Conservation (phyloP, 495 filamentous ascomycete genomes). For the Amniculicola lignicola region DNA sequence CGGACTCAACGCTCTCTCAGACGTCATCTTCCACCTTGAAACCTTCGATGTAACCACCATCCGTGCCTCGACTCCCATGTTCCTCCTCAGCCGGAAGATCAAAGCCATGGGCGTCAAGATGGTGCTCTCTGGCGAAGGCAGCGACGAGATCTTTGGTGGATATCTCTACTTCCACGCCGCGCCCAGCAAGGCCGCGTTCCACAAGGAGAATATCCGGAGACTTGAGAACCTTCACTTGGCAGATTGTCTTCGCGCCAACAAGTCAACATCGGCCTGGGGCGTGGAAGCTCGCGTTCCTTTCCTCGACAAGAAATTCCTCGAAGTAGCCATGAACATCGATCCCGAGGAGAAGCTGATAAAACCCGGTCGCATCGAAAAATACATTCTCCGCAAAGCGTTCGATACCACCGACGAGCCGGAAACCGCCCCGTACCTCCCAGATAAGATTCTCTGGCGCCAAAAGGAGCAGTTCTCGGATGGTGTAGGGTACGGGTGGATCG, state of each 20-base stretch:
- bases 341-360: slow-evolving; percentile 93
- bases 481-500: slow-evolving; percentile 99
- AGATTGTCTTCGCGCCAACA: slow-evolving; percentile 96
- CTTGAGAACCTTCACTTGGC: slow-evolving; percentile 94
- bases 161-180: slow-evolving; percentile 98
- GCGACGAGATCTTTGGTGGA: slow-evolving; percentile 95
- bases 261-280: slow-evolving; percentile 98
- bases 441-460: slow-evolving; percentile 94
- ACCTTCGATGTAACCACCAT: slow-evolving; percentile 98
- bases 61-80: slow-evolving; percentile 98
- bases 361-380: slow-evolving; percentile 88
- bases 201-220: slow-evolving; percentile 84
- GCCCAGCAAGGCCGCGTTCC: slow-evolving; percentile 84
- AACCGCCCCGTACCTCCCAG: slow-evolving; percentile 78
- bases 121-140: slow-evolving; percentile 94
- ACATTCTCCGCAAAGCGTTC: slow-evolving; percentile 94
- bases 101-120: slow-evolving; percentile 99
- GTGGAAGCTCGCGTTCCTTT: slow-evolving; percentile 97
- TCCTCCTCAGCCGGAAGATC: slow-evolving; percentile 94
- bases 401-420: slow-evolving; percentile 83
- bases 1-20: slow-evolving; percentile 88
- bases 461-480: slow-evolving; percentile 99
- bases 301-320: slow-evolving; percentile 95
- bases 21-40: slow-evolving; percentile 97
- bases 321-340: slow-evolving; percentile 86